Evolutionary conservation across 805 yeast genomes (phyloP).

Genomic region (Metschnikowia peoriensis): DNA sequence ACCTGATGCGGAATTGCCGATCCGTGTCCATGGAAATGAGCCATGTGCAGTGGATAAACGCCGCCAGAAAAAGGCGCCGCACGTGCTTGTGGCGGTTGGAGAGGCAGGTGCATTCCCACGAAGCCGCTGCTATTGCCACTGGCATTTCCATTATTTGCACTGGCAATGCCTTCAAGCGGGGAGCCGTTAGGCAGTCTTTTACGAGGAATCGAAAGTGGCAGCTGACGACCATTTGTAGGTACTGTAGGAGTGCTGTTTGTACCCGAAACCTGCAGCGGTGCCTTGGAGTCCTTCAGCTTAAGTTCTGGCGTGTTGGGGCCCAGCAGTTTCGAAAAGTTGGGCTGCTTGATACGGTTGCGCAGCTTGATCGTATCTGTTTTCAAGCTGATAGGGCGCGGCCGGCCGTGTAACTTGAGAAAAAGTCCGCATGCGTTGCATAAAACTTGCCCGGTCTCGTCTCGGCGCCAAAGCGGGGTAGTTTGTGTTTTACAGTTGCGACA

Average conservation of each 20-base stretch:
- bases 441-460: conserved; percentile 86
- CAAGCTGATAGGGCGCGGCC: conserved; percentile 86
- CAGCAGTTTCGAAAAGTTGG: conserved; percentile 33
- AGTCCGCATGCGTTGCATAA: conserved; percentile 96
- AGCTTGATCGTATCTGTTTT: conserved; percentile 92
- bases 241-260: conserved; percentile 1
- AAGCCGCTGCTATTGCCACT: background rate
- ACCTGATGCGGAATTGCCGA: conserved; percentile 31
- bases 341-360: conserved; percentile 76
- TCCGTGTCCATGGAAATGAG: conserved; percentile 17
- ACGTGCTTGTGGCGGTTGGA: conserved; percentile 11
- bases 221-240: conserved; percentile 19
- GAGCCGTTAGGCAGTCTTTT: conserved; percentile 16
- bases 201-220: conserved; percentile 9
- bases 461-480: conserved; percentile 92
- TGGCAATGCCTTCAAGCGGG: conserved; percentile 6
- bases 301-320: conserved; percentile 57
- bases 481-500: conserved; percentile 91
- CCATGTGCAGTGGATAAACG: conserved; percentile 15
- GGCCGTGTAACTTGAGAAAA: conserved; percentile 85
- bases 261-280: conserved; percentile 4
- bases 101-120: conserved; percentile 16
- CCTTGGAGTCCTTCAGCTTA: conserved; percentile 46
- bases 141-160: background rate
- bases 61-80: conserved; percentile 9